Conservation (phyloP, 2,329 filamentous ascomycete genomes). For the Trichoderma simmonsii region DNA sequence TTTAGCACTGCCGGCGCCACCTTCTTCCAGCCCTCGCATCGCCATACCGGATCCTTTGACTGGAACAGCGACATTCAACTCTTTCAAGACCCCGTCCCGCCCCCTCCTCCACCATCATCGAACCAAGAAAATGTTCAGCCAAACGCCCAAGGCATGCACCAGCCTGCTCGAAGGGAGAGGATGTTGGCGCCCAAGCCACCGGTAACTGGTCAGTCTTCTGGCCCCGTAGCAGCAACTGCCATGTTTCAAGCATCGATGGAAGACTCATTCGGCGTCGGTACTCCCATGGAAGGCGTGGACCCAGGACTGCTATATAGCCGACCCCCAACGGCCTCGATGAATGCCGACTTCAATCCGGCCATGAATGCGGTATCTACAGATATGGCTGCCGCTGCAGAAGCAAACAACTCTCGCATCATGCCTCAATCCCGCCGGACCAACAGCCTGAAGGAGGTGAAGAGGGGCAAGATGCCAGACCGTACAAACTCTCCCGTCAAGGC, state of each 20-base stretch:
- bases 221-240: slow-evolving; percentile 20
- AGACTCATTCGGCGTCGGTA: slow-evolving; percentile 50
- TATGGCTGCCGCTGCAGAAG: slow-evolving; percentile 27
- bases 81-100: slow-evolving; percentile 44
- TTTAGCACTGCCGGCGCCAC: slow-evolving; percentile 45
- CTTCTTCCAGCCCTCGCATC: slow-evolving; percentile 44
- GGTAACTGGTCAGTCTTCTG: slow-evolving; percentile 28
- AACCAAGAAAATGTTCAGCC: slow-evolving; percentile 37
- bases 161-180: slow-evolving; percentile 42
- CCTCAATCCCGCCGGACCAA: slow-evolving; percentile 44
- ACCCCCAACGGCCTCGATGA: slow-evolving; percentile 47
- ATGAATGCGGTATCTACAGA: slow-evolving; percentile 31
- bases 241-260: slow-evolving; percentile 46
- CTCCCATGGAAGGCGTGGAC: slow-evolving; percentile 50
- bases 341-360: slow-evolving; percentile 35
- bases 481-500: slow-evolving; percentile 53
- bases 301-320: slow-evolving; percentile 58
- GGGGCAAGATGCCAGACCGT: slow-evolving; percentile 42
- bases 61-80: slow-evolving; percentile 56
- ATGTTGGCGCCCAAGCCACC: slow-evolving; percentile 51
- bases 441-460: slow-evolving; percentile 43
- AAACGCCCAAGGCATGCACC: neutral
- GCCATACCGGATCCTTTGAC: slow-evolving; percentile 52
- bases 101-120: slow-evolving; percentile 31
- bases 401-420: slow-evolving; percentile 27